Evolutionary conservation across 2,329 filamentous ascomycete genomes (phyloP).

Genomic region (Sclerotinia spermophila): DNA sequence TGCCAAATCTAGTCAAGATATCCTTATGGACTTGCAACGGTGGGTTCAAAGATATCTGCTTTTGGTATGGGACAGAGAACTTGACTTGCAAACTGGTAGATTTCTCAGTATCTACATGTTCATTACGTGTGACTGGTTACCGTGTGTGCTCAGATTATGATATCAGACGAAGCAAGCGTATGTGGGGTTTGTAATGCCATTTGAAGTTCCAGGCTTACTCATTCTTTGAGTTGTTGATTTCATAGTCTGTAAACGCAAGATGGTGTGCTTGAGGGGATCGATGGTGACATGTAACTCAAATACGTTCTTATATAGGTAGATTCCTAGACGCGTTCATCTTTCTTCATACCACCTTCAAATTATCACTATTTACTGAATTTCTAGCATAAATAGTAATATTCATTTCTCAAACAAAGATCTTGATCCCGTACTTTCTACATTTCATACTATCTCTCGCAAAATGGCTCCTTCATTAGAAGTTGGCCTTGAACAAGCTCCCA

Average conservation of each 20-base stretch:
- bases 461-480: constrained; percentile 27
- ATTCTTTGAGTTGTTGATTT: constrained; percentile 6
- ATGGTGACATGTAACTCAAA: constrained; percentile 17
- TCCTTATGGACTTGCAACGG: neutral
- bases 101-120: neutral
- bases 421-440: neutral
- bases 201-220: constrained; percentile 1
- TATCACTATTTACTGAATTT: neutral
- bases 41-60: neutral
- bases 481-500: constrained; percentile 16
- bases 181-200: neutral
- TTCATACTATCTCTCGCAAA: neutral
- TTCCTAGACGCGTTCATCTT: neutral
- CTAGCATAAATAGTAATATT: neutral
- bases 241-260: neutral
- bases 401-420: neutral
- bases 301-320: constrained; percentile 12
- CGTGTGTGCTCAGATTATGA: neutral
- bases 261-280: constrained; percentile 16
- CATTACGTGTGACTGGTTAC: neutral
- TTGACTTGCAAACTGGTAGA: neutral
- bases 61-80: neutral
- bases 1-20: neutral
- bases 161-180: constrained; percentile 5
- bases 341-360: neutral